Conservation (phyloP, 2,329 filamentous ascomycete species). For the Exophiala bonariae region DNA sequence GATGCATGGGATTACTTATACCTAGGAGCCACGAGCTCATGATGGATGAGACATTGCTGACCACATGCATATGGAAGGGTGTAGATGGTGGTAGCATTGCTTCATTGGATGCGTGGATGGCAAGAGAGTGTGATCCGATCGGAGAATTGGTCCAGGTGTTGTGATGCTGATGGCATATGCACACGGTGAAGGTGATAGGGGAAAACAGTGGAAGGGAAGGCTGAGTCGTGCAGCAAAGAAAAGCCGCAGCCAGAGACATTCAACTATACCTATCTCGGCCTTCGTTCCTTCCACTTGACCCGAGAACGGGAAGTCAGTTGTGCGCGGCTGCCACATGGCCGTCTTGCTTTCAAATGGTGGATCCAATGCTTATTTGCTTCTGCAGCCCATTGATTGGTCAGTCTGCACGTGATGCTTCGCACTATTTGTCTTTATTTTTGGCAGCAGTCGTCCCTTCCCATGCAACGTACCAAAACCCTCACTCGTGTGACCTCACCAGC, state of each 20-base stretch:
- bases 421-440: no score
- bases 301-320: neutral
- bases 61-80: neutral
- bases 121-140: no score
- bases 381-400: neutral
- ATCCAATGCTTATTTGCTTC: neutral
- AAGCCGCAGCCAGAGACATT: no score
- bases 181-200: slow-evolving; percentile 3
- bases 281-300: neutral
- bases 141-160: neutral
- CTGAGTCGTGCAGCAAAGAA: slow-evolving; percentile 1
- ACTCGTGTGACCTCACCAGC: no score
- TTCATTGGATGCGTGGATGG: no score
- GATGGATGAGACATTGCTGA: slow-evolving; percentile 14
- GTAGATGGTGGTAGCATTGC: slow-evolving; percentile 5
- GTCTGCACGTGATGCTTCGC: neutral
- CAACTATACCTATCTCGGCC: no score
- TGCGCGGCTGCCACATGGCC: neutral
- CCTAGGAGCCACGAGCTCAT: slow-evolving; percentile 4
- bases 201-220: neutral
- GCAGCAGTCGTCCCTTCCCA: no score
- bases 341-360: neutral
- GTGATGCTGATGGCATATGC: neutral
- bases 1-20: slow-evolving; percentile 14
- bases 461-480: no score